Conservation (phyloP, 1,284 basidiomycete genomes). For the Baeospora myosura region DNA sequence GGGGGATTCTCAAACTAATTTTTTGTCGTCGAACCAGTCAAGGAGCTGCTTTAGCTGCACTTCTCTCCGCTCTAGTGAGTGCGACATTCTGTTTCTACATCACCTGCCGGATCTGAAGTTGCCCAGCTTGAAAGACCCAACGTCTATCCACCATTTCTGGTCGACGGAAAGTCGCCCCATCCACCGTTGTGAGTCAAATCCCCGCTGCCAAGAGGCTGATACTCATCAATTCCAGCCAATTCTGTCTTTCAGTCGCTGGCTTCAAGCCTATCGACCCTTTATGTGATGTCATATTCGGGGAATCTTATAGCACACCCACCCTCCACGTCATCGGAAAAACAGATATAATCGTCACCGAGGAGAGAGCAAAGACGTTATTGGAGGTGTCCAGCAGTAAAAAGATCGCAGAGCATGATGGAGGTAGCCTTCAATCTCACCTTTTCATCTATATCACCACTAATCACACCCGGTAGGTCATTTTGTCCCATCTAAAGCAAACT, state of each 20-base stretch:
- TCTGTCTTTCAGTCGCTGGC: constrained; percentile 65
- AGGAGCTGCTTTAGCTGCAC: constrained; percentile 73
- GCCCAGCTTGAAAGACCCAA: constrained; percentile 23
- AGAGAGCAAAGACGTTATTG: constrained; percentile 57
- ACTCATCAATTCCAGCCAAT: constrained; percentile 37
- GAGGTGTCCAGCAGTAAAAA: constrained; percentile 51
- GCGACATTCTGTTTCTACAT: neutral
- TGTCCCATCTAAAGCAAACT: constrained; percentile 65
- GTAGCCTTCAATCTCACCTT: constrained; percentile 29
- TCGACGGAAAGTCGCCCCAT: constrained; percentile 57
- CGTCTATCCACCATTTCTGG: constrained; percentile 57
- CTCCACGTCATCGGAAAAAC: constrained; percentile 77
- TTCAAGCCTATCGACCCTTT: constrained; percentile 50
- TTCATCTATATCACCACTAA: constrained; percentile 3
- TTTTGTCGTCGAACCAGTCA: constrained; percentile 40
- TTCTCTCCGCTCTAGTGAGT: constrained; percentile 64
- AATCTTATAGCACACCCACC: constrained; percentile 62
- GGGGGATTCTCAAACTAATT: neutral
- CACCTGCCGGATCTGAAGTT: neutral
- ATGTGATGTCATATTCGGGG: constrained; percentile 47
- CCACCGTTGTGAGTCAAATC: constrained; percentile 52
- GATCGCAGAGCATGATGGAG: constrained; percentile 70
- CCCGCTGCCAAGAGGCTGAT: neutral
- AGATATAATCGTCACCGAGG: constrained; percentile 75
- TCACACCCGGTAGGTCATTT: constrained; percentile 50